These are phyloP conservation scores for Candida argentea DNA, from an alignment of 805 yeast species.

Conservation along the genomic window DNA sequence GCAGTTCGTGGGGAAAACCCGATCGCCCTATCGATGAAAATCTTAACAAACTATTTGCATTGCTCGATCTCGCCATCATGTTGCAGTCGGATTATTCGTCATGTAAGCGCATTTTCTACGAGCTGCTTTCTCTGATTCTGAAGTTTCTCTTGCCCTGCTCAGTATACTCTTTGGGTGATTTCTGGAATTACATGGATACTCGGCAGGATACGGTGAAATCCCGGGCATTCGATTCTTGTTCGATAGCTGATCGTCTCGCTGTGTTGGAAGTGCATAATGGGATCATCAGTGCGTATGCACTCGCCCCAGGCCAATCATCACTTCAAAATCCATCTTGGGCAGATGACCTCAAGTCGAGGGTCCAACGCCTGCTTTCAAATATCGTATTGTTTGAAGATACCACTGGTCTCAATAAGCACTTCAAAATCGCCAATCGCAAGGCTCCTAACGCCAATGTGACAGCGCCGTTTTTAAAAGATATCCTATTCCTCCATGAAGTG, in stretches of 20 bases:
- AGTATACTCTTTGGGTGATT: conserved; percentile 14
- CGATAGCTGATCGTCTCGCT: conserved; percentile 26
- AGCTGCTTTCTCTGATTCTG: conserved; percentile 14
- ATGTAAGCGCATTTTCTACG: conserved; percentile 19
- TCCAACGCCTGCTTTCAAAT: conserved; percentile 23
- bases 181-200: conserved; percentile 31
- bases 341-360: too few species aligned
- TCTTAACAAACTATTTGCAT: too few species aligned
- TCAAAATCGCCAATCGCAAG: conserved; percentile 18
- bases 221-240: conserved; percentile 17
- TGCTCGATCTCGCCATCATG: too few species aligned
- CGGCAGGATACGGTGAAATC: conserved; percentile 13
- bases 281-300: conserved; percentile 23
- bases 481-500: conserved; percentile 18
- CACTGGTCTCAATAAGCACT: conserved; percentile 34
- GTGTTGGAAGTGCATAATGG: conserved; percentile 29
- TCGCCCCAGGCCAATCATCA: too few species aligned
- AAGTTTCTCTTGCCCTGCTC: conserved; percentile 11
- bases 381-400: conserved; percentile 30
- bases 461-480: conserved; percentile 22
- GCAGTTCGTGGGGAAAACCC: too few species aligned
- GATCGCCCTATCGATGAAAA: too few species aligned
- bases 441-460: conserved; percentile 12
- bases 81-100: too few species aligned
- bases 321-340: too few species aligned